Conservation (phyloP, 441 rosid species). For the Gossypium schwendimanii region DNA sequence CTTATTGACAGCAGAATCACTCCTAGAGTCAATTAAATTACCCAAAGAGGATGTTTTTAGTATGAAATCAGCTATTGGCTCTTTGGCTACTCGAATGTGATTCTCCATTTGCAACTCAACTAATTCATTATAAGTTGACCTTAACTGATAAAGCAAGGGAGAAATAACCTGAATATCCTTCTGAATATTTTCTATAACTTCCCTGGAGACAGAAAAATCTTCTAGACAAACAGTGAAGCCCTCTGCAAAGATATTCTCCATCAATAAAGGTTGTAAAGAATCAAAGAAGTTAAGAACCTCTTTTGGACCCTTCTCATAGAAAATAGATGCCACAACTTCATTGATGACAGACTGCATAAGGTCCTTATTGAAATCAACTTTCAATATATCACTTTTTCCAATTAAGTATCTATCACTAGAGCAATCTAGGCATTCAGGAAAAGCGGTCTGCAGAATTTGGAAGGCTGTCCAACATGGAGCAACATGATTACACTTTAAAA, state of each 20-base stretch:
- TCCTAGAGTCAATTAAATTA: slow-evolving; percentile 61
- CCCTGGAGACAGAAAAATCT: slow-evolving; percentile 44
- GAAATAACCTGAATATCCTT: slow-evolving; percentile 15
- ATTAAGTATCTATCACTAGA: slow-evolving; percentile 51
- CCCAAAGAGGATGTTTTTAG: slow-evolving; percentile 56
- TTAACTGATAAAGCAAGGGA: slow-evolving; percentile 39
- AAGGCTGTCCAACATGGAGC: slow-evolving; percentile 61
- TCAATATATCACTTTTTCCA: slow-evolving; percentile 44
- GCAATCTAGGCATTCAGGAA: slow-evolving; percentile 57
- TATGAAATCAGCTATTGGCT: slow-evolving; percentile 48
- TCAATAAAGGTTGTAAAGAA: slow-evolving; percentile 71
- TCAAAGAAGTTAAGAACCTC: slow-evolving; percentile 63
- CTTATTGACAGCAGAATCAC: slow-evolving; percentile 41
- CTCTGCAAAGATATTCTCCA: slow-evolving; percentile 57
- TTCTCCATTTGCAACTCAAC: slow-evolving; percentile 64
- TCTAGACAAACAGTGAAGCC: slow-evolving; percentile 71
- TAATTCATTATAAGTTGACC: slow-evolving; percentile 50
- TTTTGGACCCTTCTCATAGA: slow-evolving; percentile 67
- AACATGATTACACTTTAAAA: slow-evolving; percentile 34
- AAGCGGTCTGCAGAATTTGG: slow-evolving; percentile 66
- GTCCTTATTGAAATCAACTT: slow-evolving; percentile 41
- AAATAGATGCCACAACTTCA: slow-evolving; percentile 52
- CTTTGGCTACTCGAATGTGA: slow-evolving; percentile 46
- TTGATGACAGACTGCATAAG: slow-evolving; percentile 35
- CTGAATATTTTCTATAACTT: slow-evolving; percentile 16